Conservation (phyloP, 1,139 yeast genomes). For the Arxiozyma heterogenica region DNA sequence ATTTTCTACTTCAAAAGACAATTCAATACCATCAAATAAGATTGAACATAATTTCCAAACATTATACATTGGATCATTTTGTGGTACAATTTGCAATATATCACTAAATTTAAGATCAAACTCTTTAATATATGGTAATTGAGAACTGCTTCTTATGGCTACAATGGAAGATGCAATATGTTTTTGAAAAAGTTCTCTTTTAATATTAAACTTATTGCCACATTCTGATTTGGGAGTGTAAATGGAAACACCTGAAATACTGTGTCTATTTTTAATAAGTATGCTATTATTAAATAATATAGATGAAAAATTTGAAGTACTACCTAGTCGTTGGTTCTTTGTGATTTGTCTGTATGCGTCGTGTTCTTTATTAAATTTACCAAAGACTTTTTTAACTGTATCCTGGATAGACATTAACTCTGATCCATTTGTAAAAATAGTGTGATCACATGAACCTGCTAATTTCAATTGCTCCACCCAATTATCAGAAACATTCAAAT, state of each 20-base stretch:
- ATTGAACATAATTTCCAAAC: slow-evolving; percentile 49
- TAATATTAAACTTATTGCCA: slow-evolving; percentile 1
- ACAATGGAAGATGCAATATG: slow-evolving; percentile 14
- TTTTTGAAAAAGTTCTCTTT: slow-evolving; percentile 10
- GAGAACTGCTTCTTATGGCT: slow-evolving; percentile 18
- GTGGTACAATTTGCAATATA: slow-evolving; percentile 13
- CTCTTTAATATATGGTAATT: slow-evolving; percentile 30
- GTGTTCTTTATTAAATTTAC: slow-evolving; percentile 36
- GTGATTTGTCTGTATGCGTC: slow-evolving; percentile 23
- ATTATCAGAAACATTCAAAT: slow-evolving; percentile 44
- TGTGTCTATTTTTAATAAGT: slow-evolving; percentile 10
- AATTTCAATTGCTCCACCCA: slow-evolving; percentile 59
- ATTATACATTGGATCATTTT: slow-evolving; percentile 18
- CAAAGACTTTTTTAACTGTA: slow-evolving; percentile 36
- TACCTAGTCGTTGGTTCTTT: slow-evolving; percentile 23
- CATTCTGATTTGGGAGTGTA: neutral
- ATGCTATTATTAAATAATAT: slow-evolving; percentile 22
- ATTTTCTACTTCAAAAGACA: slow-evolving; percentile 26
- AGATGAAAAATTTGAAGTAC: slow-evolving; percentile 20
- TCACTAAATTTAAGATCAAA: slow-evolving; percentile 19
- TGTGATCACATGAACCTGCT: slow-evolving; percentile 42
- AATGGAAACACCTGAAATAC: slow-evolving; percentile 7
- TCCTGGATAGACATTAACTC: slow-evolving; percentile 8
- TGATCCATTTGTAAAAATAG: slow-evolving; percentile 35
- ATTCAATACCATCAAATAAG: slow-evolving; percentile 41